Percentiles rank a stretch among this genome's conserved stretches.
These are phyloP conservation scores for Groenewaldozyma tartarivorans DNA, from an alignment of 805 yeast genomes.

Conservation along the genomic window DNA sequence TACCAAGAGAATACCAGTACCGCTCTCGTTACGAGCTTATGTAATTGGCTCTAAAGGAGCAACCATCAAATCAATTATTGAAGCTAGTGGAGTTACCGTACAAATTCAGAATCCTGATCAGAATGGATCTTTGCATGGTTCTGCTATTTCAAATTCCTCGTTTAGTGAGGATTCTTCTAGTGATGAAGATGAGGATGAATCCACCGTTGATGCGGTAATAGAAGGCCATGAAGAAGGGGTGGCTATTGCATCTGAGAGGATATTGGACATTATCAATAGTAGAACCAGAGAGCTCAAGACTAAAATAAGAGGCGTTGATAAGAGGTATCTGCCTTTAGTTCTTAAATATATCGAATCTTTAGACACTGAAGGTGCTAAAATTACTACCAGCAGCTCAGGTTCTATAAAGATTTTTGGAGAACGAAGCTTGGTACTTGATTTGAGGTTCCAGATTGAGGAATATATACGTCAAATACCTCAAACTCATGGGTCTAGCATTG, in stretches of 20 bases:
- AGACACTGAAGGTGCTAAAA: background rate
- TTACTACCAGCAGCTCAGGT: conserved; percentile 13
- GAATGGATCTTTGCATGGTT: background rate
- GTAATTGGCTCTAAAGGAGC: conserved; percentile 85
- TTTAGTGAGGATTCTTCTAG: conserved; percentile 16
- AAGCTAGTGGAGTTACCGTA: conserved; percentile 55
- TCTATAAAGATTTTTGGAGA: conserved; percentile 58
- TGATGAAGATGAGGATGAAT: conserved; percentile 51
- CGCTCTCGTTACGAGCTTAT: conserved; percentile 64
- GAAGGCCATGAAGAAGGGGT: conserved; percentile 85
- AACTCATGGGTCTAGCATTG: conserved; percentile 43
- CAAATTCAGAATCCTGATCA: conserved; percentile 42
- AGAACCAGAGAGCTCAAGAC: conserved; percentile 41
- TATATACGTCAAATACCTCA: conserved; percentile 36
- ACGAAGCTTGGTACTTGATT: conserved; percentile 51
- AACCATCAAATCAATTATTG: conserved; percentile 69
- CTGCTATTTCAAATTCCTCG: background rate
- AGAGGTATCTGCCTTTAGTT: conserved; percentile 23
- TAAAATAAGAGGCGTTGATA: conserved; percentile 18
- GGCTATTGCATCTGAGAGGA: conserved; percentile 58
- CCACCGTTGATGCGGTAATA: conserved; percentile 50
- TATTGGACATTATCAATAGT: conserved; percentile 64
- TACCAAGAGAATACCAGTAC: conserved; percentile 50
- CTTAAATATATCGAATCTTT: conserved; percentile 11
- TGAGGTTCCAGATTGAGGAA: conserved; percentile 42